phyloP scores from a whole-genome alignment of 1,284 basidiomycete genomes.

The Rugosomyces carneus region DNA sequence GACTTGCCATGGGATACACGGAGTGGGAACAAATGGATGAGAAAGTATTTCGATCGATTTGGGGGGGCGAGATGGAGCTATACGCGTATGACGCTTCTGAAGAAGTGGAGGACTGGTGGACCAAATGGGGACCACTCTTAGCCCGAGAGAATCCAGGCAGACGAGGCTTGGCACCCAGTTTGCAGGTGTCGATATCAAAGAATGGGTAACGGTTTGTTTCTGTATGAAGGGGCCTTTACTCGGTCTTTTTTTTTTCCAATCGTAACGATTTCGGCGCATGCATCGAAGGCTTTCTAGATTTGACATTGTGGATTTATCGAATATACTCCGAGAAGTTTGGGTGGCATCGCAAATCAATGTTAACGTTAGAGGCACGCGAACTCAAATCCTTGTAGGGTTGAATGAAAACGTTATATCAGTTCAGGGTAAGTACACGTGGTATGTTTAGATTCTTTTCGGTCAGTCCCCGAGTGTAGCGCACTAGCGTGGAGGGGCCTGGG shows the following conservation, averaged over 20 bases:
- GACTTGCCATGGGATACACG: conserved; percentile 24
- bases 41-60: conserved; percentile 28
- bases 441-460: not conserved
- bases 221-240: not conserved
- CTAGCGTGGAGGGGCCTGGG: not conserved
- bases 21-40: conserved; percentile 34
- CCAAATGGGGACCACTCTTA: conserved; percentile 35
- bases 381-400: not conserved
- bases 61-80: conserved; percentile 35
- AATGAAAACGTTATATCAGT: not conserved
- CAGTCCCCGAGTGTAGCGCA: conserved; percentile 1
- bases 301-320: not conserved
- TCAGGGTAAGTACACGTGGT: not conserved
- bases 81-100: conserved; percentile 35
- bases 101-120: conserved; percentile 45
- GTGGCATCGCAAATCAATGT: not conserved
- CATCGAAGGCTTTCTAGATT: not conserved
- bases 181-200: conserved; percentile 15
- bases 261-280: not conserved
- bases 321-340: not conserved
- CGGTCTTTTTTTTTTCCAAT: not conserved
- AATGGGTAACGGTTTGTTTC: conserved; percentile 2
- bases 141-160: conserved; percentile 19
- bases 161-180: conserved; percentile 10
- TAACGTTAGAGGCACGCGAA: not conserved